These are phyloP conservation scores for Venturiaceae sp. DNA, from an alignment of 2,329 filamentous ascomycete species.

Conservation along the genomic window DNA sequence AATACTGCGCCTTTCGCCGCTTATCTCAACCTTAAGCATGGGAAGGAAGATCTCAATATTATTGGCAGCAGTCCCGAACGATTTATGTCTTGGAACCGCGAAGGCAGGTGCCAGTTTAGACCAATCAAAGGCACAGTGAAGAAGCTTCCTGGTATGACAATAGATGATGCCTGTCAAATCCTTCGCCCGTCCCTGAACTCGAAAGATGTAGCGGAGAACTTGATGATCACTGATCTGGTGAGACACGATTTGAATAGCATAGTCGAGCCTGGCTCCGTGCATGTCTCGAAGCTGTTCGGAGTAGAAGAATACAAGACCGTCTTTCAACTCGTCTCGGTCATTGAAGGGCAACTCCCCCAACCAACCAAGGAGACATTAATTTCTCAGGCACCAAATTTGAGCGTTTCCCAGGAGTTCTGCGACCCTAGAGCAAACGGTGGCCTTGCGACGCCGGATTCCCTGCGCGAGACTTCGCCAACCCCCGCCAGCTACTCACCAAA, in stretches of 20 bases:
- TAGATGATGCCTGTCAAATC: constrained; percentile 61
- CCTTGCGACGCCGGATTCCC: neutral
- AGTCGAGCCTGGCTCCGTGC: constrained; percentile 62
- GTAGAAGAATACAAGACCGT: constrained; percentile 89
- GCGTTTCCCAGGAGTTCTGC: neutral
- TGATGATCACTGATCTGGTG: constrained; percentile 79
- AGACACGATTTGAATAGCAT: constrained; percentile 86
- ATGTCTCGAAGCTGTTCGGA: constrained; percentile 67
- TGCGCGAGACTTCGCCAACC: neutral
- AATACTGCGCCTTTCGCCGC: constrained; percentile 83
- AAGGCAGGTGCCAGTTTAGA: constrained; percentile 63
- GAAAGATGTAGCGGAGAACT: constrained; percentile 90
- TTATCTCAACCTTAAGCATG: constrained; percentile 37
- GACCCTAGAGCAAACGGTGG: neutral
- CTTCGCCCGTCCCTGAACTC: constrained; percentile 71
- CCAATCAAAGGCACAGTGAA: constrained; percentile 97
- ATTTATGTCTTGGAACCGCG: constrained; percentile 61
- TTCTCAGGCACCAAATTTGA: neutral
- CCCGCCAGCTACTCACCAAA: neutral
- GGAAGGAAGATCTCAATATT: constrained; percentile 46
- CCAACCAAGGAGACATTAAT: too few relatives aligned
- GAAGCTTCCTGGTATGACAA: constrained; percentile 58
- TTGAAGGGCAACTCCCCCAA: constrained; percentile 54
- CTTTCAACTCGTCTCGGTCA: constrained; percentile 83
- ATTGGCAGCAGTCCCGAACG: constrained; percentile 82